A percentile compares a stretch with the other conserved stretches of the same genome.
Evolutionary conservation across 306 rosid species (phyloP).

Genomic region (Inga oerstediana): DNA sequence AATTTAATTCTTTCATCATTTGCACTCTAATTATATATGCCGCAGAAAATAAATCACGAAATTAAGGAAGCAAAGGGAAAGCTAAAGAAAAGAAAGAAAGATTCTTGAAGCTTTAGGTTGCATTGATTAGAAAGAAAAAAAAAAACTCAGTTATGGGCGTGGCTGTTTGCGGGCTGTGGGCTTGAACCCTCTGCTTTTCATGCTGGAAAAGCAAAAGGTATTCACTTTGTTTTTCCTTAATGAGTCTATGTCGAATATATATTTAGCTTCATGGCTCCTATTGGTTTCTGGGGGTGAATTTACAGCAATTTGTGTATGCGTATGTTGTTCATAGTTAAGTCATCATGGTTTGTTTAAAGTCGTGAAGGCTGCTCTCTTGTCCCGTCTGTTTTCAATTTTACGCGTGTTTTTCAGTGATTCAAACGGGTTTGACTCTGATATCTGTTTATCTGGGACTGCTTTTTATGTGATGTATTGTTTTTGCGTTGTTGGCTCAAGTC

Average conservation of each 20-base stretch:
- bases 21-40: neutral
- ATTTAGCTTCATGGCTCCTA: constrained; percentile 1
- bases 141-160: constrained; percentile 47
- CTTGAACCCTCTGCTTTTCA: constrained; percentile 50
- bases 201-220: constrained; percentile 57
- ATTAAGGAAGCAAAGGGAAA: neutral
- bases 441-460: neutral
- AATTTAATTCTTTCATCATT: neutral
- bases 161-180: constrained; percentile 43
- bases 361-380: constrained; percentile 12
- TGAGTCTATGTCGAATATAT: neutral
- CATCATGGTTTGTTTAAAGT: constrained; percentile 17
- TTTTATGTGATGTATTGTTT: neutral
- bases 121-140: constrained; percentile 33
- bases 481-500: constrained; percentile 27
- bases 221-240: constrained; percentile 15
- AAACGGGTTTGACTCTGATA: constrained; percentile 23
- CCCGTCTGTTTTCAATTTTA: constrained; percentile 3
- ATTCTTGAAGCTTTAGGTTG: constrained; percentile 36
- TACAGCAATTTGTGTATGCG: neutral
- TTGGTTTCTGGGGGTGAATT: constrained; percentile 16
- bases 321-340: neutral
- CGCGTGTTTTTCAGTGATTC: constrained; percentile 25
- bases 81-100: constrained; percentile 8
- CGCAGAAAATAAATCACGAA: neutral